Base-by-base conservation (phyloP, 441 rosid species). In the Gossypium laxum region DNA sequence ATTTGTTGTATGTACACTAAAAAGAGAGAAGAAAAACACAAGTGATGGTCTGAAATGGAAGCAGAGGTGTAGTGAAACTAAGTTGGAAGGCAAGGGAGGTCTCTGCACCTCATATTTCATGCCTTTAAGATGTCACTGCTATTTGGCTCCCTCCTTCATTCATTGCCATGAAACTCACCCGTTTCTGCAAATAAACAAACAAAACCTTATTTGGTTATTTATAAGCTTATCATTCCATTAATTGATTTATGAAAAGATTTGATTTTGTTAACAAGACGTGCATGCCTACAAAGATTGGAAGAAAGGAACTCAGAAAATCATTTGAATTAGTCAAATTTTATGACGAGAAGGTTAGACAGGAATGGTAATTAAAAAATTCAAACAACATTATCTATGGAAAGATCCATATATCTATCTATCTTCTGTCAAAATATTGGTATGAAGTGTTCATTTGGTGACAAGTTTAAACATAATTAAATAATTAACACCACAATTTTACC, bases 111-210 rank as follows among this genome's bases (percentile, higher is more conserved):
- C 45, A 17, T 21, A 14, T 50, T 65, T 48, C 24, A 22, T 45
- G 54, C 11, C 32, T 41, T 76, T 63, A 84, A 52, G 87, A 84
- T 71, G 89, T 85, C 45, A 89, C 90, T 0, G 86, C 84, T 66
- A 86, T 83, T 68, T 86, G 91, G 84, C 73, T 81, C 61, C 83
- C 89, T 75, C 81, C 92, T 78, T 76, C 96, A 14, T 55, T 81
- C 68, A 74, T 64, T 43, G 89, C 76, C 82, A 71, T 63, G 89
- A 91, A 90, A 79, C 87, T 93, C 76, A 91, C 98, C 75, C 97
- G 84, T 74, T 77, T 93, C 96, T 93, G 92, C 21, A 12, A 41
- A 34, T 7, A 28, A 59, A 30, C 10, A 14, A 34, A 18, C 8
- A 38, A 10, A 17, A 38, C 11, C 41, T 6, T 34, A 6, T 32